Evolutionary conservation across 139 green algal genomes (phyloP), one percentile per base, ranked within the genome.

Genomic region (Picochlorum sp.): DNA sequence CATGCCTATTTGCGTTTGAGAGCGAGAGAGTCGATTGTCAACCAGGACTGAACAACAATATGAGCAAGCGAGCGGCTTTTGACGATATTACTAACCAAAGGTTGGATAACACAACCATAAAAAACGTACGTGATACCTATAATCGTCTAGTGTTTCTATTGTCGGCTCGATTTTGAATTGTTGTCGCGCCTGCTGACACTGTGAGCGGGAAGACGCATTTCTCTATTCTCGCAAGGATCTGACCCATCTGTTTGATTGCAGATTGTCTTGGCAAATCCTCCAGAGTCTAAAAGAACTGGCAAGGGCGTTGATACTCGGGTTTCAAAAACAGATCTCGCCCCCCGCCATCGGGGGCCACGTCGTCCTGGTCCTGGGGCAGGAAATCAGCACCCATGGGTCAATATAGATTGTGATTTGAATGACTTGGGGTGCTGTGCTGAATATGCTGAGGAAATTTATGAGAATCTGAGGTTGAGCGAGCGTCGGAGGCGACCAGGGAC

Each of bases 361-460:
- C 34, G 34, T 11, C 34, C 34, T 9, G 7, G 7, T 11, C 34
- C 34, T 41, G 34, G 34, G 34, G 9, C 34, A 11, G 34, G 34
- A 41, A 41, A 41, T 41, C 34, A 41, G 34, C 34, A 6, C 8
- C 34, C 51, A 34, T 60, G 28, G 18, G 65, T 78, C 4, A 67
- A 95, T 66, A 84, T 96, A 21, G 89, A 96, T 44, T 64, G 62
- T 15, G 15, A 69, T 3, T 32, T 65, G 10, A 78, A 87, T 41
- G 86, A 95, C 68, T 74, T 78, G 4, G 75, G 87, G 64, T 80
- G 83, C 2, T 94, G 88, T 68, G 73, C 77, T 21, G 69, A 87
- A 5, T 92, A 94, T 57, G 87, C 89, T 0, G 50, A 68, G 4
- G 66, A 78, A 24, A 95, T 96, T 45, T 92, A 90, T 16, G 64